These are phyloP conservation scores for Beta macrorhiza DNA, from an alignment of 179 eudicot species.

Conservation along the genomic window DNA sequence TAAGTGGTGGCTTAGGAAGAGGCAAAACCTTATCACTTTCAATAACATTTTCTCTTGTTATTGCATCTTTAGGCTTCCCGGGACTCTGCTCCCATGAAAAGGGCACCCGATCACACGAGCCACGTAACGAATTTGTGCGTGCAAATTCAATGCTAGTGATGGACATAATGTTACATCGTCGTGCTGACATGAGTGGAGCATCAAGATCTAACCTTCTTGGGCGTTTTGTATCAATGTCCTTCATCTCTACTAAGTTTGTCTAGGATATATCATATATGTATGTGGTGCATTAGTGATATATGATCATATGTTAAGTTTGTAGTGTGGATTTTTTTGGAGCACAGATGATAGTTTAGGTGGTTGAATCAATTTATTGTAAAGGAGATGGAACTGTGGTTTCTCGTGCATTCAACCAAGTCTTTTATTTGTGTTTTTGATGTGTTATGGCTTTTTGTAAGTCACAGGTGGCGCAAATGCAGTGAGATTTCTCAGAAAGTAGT, in stretches of 20 bases:
- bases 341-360: conserved; percentile 13
- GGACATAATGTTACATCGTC: conserved; percentile 32
- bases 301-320: conserved; percentile 4
- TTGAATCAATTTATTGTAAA: conserved; percentile 29
- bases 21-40: conserved; percentile 25
- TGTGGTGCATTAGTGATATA: background rate
- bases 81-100: conserved; percentile 68
- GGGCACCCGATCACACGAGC: conserved; percentile 44
- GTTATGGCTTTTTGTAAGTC: conserved; percentile 17
- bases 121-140: conserved; percentile 22
- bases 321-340: background rate
- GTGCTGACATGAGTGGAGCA: conserved; percentile 54
- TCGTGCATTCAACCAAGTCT: conserved; percentile 30
- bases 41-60: background rate
- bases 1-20: conserved; percentile 48
- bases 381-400: conserved; percentile 24
- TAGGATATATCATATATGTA: background rate
- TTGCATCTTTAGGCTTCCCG: conserved; percentile 50
- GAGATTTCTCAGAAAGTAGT: conserved; percentile 7
- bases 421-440: background rate
- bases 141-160: conserved; percentile 8
- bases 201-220: conserved; percentile 49
- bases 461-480: conserved; percentile 17
- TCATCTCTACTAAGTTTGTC: conserved; percentile 9
- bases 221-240: conserved; percentile 33